Conservation (phyloP, 2,329 filamentous ascomycete species). For the Myrmaecium sp. region DNA sequence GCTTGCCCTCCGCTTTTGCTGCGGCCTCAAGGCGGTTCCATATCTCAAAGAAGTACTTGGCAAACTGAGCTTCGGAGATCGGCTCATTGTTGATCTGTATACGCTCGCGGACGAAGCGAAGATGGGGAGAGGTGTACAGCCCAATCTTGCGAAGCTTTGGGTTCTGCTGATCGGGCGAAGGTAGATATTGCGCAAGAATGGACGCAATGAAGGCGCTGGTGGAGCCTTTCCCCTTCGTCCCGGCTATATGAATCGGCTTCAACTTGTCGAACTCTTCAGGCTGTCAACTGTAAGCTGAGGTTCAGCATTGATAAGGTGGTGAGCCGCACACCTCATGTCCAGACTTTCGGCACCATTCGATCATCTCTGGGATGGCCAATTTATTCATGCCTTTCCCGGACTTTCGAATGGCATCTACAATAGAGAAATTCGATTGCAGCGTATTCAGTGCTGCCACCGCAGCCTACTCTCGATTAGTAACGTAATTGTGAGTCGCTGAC, state of each 20-base stretch:
- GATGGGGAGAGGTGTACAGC: constrained; percentile 73
- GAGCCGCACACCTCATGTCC: constrained; percentile 50
- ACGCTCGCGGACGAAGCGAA: constrained; percentile 67
- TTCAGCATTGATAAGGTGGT: constrained; percentile 3
- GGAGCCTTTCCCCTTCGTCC: constrained; percentile 88
- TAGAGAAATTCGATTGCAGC: constrained; percentile 62
- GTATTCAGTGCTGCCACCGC: constrained; percentile 60
- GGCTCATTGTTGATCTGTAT: constrained; percentile 65
- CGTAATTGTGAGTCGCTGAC: not conserved
- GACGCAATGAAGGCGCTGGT: constrained; percentile 71
- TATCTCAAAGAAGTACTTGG: constrained; percentile 65
- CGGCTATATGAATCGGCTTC: constrained; percentile 66
- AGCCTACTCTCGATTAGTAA: constrained; percentile 25
- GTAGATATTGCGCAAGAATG: constrained; percentile 50
- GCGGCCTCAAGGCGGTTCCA: constrained; percentile 53
- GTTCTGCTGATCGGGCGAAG: constrained; percentile 18
- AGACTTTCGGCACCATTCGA: constrained; percentile 56
- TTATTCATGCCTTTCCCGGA: constrained; percentile 59
- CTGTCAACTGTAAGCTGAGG: constrained; percentile 18
- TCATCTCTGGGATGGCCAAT: constrained; percentile 64
- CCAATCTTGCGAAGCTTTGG: constrained; percentile 45
- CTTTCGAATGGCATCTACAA: constrained; percentile 62
- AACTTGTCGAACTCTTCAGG: constrained; percentile 43
- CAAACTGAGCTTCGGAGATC: constrained; percentile 51
- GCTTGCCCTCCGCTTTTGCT: constrained; percentile 31